Evolutionary conservation across 305 asterid genomes (phyloP).

Genomic region (Plantago rigida): DNA sequence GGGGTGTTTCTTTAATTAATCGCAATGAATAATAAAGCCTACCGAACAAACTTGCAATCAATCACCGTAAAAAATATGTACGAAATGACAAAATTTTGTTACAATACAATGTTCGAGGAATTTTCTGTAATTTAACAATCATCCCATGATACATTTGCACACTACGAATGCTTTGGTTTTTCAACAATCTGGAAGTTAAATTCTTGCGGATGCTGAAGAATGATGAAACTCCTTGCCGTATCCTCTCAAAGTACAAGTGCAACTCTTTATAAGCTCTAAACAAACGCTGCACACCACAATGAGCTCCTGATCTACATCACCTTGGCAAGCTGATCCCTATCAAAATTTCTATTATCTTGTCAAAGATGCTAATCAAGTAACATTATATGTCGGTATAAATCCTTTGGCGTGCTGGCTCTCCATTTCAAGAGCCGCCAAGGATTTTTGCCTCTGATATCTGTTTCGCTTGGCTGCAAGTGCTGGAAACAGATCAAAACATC

Average conservation of each 20-base stretch:
- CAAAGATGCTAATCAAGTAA: constrained; percentile 36
- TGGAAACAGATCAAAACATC: constrained; percentile 21
- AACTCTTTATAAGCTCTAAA: neutral
- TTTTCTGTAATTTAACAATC: too few relatives aligned
- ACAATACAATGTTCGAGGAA: neutral
- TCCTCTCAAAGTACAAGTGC: neutral
- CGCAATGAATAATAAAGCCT: neutral
- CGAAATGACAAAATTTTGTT: neutral
- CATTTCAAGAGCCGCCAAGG: constrained; percentile 82
- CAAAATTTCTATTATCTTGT: constrained; percentile 22
- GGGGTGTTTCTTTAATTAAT: too few relatives aligned
- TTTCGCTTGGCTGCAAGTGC: constrained; percentile 87
- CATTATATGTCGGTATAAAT: constrained; percentile 63
- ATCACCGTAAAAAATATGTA: neutral
- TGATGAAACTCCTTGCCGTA: neutral
- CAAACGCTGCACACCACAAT: constrained; percentile 1
- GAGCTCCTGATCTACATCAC: constrained; percentile 28
- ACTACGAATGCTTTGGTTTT: neutral
- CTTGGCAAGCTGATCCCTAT: constrained; percentile 24
- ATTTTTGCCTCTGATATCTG: constrained; percentile 76
- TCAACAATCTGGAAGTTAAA: neutral
- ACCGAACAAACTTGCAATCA: neutral
- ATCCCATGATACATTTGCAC: neutral
- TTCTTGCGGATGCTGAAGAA: neutral
- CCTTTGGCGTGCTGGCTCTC: constrained; percentile 99